Evolutionary conservation across 2,329 filamentous ascomycete genomes (phyloP).

Genomic region (Penicillium sp.): DNA sequence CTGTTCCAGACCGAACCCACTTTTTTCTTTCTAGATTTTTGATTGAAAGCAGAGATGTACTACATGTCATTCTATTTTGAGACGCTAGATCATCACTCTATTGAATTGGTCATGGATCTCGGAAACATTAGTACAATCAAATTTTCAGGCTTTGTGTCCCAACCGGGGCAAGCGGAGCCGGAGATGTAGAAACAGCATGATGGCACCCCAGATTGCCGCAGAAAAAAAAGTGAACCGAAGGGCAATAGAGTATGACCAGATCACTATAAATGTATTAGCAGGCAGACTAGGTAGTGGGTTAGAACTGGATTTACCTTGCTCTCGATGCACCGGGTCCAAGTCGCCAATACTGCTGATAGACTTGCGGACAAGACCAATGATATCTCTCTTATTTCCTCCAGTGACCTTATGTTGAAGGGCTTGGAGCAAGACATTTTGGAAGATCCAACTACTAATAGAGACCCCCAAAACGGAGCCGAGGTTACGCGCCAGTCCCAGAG

Average conservation of each 20-base stretch:
- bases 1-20: background rate
- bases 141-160: constrained; percentile 22
- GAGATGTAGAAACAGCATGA: constrained; percentile 35
- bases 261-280: constrained; percentile 31
- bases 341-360: constrained; percentile 51
- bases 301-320: constrained; percentile 41
- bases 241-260: constrained; percentile 36
- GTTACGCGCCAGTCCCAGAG: constrained; percentile 69
- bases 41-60: background rate
- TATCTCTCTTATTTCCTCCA: constrained; percentile 57
- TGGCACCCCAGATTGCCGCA: constrained; percentile 34
- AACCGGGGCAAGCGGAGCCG: constrained; percentile 36
- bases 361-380: constrained; percentile 52
- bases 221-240: constrained; percentile 41
- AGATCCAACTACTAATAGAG: constrained; percentile 66
- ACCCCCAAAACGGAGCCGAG: constrained; percentile 74
- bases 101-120: background rate
- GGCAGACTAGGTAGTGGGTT: background rate
- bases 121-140: background rate
- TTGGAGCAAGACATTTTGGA: constrained; percentile 68
- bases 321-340: constrained; percentile 46
- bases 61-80: background rate
- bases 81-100: background rate
- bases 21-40: background rate
- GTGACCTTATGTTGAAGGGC: constrained; percentile 62